phyloP scores from a whole-genome alignment of 306 rosid genomes.

The Parietaria judaica region DNA sequence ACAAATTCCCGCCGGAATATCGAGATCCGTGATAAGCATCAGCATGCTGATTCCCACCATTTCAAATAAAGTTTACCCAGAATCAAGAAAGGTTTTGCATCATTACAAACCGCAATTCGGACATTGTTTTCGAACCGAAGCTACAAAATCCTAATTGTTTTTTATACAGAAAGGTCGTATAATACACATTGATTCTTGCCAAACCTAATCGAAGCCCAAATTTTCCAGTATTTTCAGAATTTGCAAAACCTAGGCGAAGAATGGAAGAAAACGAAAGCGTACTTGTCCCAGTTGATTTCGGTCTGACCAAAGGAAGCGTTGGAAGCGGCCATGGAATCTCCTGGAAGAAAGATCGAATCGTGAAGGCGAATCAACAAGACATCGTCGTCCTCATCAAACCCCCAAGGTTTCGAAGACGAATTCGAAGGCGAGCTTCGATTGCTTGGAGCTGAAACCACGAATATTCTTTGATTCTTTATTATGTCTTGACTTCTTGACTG shows the following conservation, averaged over 20 bases:
- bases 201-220: not conserved
- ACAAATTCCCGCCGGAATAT: not conserved
- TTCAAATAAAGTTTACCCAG: not conserved
- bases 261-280: constrained; percentile 1
- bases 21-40: not conserved
- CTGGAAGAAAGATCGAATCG: constrained; percentile 1
- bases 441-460: constrained; percentile 12
- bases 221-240: not conserved
- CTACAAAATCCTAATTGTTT: not conserved
- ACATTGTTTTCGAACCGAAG: not conserved
- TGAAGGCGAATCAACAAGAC: constrained; percentile 21
- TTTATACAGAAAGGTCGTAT: not conserved
- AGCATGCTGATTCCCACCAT: not conserved
- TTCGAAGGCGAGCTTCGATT: not conserved
- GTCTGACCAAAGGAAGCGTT: constrained; percentile 51
- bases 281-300: constrained; percentile 96
- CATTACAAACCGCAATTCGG: too few relatives aligned
- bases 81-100: too few relatives aligned
- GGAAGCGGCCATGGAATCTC: constrained; percentile 40
- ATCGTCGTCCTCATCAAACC: not conserved
- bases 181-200: not conserved
- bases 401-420: not conserved
- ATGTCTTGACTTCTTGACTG: not conserved
- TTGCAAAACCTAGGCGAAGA: not conserved
- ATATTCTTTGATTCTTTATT: not conserved